phyloP scores from a whole-genome alignment of 2,329 filamentous ascomycete genomes.

The Pseudogymnoascus sp. region DNA sequence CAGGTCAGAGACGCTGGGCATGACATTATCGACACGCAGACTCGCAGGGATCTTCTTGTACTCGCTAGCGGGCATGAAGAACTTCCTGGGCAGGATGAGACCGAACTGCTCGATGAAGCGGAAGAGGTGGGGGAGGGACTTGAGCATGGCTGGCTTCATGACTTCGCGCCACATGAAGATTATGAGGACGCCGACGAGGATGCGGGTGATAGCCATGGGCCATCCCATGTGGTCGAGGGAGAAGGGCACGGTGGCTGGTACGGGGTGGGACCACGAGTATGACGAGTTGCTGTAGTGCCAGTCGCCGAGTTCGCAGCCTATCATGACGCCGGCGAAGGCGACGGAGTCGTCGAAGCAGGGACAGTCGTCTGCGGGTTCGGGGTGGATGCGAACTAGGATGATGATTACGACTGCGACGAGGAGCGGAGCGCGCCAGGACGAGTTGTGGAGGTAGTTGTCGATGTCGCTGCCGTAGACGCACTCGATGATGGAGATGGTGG shows the following conservation, averaged over 20 bases:
- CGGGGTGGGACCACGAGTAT: constrained; percentile 44
- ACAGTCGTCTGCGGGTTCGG: constrained; percentile 92
- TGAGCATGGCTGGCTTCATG: constrained; percentile 78
- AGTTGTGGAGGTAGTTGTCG: constrained; percentile 63
- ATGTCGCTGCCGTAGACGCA: constrained; percentile 55
- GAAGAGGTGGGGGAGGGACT: constrained; percentile 75
- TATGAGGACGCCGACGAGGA: constrained; percentile 71
- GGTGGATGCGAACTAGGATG: constrained; percentile 77
- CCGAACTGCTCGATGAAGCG: constrained; percentile 75
- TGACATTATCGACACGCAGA: constrained; percentile 74
- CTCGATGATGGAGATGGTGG: constrained; percentile 51
- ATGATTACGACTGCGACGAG: constrained; percentile 61
- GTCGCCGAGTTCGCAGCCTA: constrained; percentile 73
- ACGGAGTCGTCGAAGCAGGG: constrained; percentile 96
- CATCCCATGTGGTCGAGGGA: constrained; percentile 60
- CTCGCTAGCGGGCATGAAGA: constrained; percentile 84
- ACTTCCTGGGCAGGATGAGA: constrained; percentile 74
- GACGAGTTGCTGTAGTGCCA: constrained; percentile 60
- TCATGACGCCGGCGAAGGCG: constrained; percentile 81
- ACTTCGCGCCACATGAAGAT: constrained; percentile 86
- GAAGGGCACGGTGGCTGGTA: constrained; percentile 54
- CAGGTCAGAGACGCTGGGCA: constrained; percentile 83
- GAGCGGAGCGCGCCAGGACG: constrained; percentile 56
- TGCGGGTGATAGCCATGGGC: constrained; percentile 55
- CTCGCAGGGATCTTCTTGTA: constrained; percentile 76